These are phyloP conservation scores for Malassezia arunalokei DNA, from an alignment of 1,284 basidiomycete genomes.

Conservation along the genomic window DNA sequence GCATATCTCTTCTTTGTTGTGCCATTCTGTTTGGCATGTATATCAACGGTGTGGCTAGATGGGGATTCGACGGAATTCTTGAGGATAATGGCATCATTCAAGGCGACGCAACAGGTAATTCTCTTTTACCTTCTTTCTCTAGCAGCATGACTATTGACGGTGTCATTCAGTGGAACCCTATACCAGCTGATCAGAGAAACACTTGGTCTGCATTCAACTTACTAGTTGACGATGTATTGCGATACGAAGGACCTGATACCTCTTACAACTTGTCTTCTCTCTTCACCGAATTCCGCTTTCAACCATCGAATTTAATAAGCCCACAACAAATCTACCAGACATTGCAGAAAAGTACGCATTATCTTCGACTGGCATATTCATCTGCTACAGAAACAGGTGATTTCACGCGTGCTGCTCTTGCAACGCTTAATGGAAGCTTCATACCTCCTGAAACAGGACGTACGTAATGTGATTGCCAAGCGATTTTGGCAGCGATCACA, in stretches of 20 bases:
- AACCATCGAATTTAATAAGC: not conserved
- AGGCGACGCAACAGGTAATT: conserved; percentile 61
- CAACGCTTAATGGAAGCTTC: conserved; percentile 71
- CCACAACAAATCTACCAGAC: conserved; percentile 49
- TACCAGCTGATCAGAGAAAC: conserved; percentile 48
- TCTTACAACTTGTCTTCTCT: conserved; percentile 24
- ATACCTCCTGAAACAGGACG: conserved; percentile 38
- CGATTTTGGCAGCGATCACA: not conserved
- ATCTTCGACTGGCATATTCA: conserved; percentile 64
- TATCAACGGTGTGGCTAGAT: conserved; percentile 45
- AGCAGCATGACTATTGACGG: conserved; percentile 13
- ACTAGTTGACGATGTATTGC: conserved; percentile 71
- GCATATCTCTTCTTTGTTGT: conserved; percentile 64
- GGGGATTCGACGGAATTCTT: conserved; percentile 61
- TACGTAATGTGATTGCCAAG: conserved; percentile 8
- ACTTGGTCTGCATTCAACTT: conserved; percentile 64
- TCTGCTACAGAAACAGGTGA: conserved; percentile 58
- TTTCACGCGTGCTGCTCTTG: conserved; percentile 65
- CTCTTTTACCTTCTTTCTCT: conserved; percentile 59
- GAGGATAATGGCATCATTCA: conserved; percentile 65
- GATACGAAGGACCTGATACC: conserved; percentile 57
- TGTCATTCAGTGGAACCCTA: conserved; percentile 54
- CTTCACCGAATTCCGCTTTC: not conserved
- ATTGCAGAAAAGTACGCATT: conserved; percentile 55
- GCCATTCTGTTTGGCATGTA: conserved; percentile 72